Base-by-base conservation (phyloP, 2,329 filamentous ascomycete genomes). In the Aspergillus sp. region DNA sequence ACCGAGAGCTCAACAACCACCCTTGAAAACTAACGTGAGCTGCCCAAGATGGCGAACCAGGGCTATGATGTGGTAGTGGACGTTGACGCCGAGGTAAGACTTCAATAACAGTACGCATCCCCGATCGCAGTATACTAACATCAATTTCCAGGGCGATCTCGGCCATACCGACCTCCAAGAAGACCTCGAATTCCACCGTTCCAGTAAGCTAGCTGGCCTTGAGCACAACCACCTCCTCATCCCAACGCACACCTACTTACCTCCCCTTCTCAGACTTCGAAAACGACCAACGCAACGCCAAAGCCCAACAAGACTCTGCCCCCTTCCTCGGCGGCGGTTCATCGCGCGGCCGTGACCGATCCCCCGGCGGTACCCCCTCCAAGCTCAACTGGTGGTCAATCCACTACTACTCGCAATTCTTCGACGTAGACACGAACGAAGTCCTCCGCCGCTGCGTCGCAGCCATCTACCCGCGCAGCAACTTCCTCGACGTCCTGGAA, bases 11-110 rank as follows among this genome's bases (percentile, higher is more conserved):
- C 53, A 59, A 61, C 59, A 56, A 65, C 53, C 52, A 59, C 27
- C 49, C 54, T 56, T 32, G 23, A 53, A 13, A 54, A 15, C 44
- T 51, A 54, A 64, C 41, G 59, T 48, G 68, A 66, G 57, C 54
- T 52, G 63, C 61, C 63, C 72, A 81, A 70, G 58, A 93, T 93
- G 90, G 86, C 90, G 60, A 90, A 90, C 77, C 85, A 91, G 73
- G 93, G 93, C 69, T 99, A 99, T 78, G 95, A 99, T 82, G 95
- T 96, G 63, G 94, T 99, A 67, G 95, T 99, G 62, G 95, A 99
- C 72, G 89, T 98, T 58, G 95, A 99, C 76, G 91, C 95, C 72
- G 95, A 98, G 86, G 92, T 96, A 80, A 27, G 52, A 6, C 41
- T 15, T 30, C 11, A 54, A 47, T 42, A 13, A 8, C 7, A 27